These are phyloP conservation scores for Eucalyptus erythrocorys DNA, from an alignment of 345 rosid species.

Conservation along the genomic window DNA sequence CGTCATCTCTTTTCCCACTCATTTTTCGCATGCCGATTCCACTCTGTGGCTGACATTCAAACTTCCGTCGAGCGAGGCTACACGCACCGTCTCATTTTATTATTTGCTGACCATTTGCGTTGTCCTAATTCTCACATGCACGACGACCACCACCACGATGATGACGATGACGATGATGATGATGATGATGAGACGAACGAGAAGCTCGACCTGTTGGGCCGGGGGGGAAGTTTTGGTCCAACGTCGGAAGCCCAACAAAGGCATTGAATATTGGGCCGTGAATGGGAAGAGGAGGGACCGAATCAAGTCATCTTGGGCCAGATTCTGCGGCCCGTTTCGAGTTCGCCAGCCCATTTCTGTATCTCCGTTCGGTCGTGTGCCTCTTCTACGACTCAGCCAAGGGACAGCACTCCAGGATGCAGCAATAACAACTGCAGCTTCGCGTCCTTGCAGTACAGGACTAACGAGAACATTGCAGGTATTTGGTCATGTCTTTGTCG, in stretches of 20 bases:
- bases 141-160: neutral
- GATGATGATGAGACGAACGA: neutral
- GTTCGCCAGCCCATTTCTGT: neutral
- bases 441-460: neutral
- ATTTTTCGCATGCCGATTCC: neutral
- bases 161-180: neutral
- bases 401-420: neutral
- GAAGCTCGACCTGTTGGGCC: neutral
- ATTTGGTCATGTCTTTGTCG: neutral
- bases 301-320: neutral
- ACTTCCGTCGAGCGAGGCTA: neutral
- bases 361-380: accelerated
- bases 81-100: neutral
- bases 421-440: neutral
- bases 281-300: neutral
- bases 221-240: neutral
- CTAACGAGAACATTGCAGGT: neutral
- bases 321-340: neutral
- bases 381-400: neutral
- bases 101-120: neutral
- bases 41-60: neutral
- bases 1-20: neutral
- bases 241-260: neutral
- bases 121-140: neutral
- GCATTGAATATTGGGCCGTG: neutral